phyloP scores from a whole-genome alignment of 2,329 filamentous ascomycete genomes.

The Pseudogymnoascus sp. region DNA sequence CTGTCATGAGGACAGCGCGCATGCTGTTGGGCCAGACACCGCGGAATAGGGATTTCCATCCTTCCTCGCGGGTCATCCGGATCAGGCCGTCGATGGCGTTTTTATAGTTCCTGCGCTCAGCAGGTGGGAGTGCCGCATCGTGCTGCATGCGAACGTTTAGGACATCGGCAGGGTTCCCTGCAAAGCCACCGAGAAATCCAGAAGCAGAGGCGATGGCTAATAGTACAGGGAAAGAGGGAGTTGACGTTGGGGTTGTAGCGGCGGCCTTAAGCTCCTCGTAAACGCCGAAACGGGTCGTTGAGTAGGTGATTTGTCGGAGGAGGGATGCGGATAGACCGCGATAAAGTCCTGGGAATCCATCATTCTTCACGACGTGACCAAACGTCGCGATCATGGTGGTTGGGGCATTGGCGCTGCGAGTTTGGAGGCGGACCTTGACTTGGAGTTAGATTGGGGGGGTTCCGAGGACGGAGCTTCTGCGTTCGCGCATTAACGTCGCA shows the following conservation, averaged over 20 bases:
- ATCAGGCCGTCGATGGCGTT: slow-evolving; percentile 80
- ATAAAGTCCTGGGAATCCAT: slow-evolving; percentile 78
- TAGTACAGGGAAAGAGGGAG: slow-evolving; percentile 65
- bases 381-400: slow-evolving; percentile 82
- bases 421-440: slow-evolving; percentile 73
- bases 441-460: not conserved
- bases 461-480: slow-evolving; percentile 21
- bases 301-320: slow-evolving; percentile 90
- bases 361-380: slow-evolving; percentile 64
- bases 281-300: slow-evolving; percentile 88
- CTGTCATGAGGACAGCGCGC: slow-evolving; percentile 80
- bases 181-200: slow-evolving; percentile 80
- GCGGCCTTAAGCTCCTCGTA: slow-evolving; percentile 86
- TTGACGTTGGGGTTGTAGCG: slow-evolving; percentile 42
- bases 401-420: slow-evolving; percentile 64
- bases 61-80: slow-evolving; percentile 82
- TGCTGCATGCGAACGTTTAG: slow-evolving; percentile 99
- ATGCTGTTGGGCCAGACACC: slow-evolving; percentile 77
- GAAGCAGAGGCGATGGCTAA: slow-evolving; percentile 74
- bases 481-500: slow-evolving; percentile 5
- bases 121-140: slow-evolving; percentile 65
- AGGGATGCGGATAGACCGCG: slow-evolving; percentile 86
- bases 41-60: slow-evolving; percentile 65
- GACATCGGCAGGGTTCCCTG: slow-evolving; percentile 91
- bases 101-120: slow-evolving; percentile 76